Conservation (phyloP, 164 flowering plant genomes). For the Tinospora cordifolia region DNA sequence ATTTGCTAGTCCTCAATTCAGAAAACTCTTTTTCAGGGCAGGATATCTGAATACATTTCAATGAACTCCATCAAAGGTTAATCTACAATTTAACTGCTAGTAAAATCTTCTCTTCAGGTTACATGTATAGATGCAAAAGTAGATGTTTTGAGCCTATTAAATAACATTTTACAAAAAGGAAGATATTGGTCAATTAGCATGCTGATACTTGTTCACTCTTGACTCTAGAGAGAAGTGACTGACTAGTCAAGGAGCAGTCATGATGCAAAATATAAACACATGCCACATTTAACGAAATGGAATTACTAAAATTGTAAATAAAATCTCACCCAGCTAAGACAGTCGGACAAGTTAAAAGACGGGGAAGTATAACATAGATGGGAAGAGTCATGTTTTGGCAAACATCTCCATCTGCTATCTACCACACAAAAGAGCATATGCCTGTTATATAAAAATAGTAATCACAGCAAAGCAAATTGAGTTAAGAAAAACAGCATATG, state of each 20-base stretch:
- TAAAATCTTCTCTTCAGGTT: too few species aligned
- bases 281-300: background rate
- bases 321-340: constrained; percentile 69
- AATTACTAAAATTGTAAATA: background rate
- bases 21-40: too few species aligned
- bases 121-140: too few species aligned
- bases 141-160: too few species aligned
- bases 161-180: background rate
- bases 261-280: background rate
- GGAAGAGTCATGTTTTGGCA: constrained; percentile 61
- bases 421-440: constrained; percentile 10
- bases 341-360: constrained; percentile 89
- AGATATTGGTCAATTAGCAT: background rate
- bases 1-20: too few species aligned
- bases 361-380: constrained; percentile 79
- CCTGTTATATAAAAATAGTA: constrained; percentile 4
- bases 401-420: constrained; percentile 96
- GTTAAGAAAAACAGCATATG: constrained; percentile 14
- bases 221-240: background rate
- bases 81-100: too few species aligned
- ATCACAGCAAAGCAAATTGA: background rate
- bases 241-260: background rate
- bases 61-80: too few species aligned
- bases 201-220: background rate
- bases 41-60: too few species aligned